These are phyloP conservation scores for Lactuca sativa DNA, from an alignment of 129 eudicot genomes.

Conservation along the genomic window DNA sequence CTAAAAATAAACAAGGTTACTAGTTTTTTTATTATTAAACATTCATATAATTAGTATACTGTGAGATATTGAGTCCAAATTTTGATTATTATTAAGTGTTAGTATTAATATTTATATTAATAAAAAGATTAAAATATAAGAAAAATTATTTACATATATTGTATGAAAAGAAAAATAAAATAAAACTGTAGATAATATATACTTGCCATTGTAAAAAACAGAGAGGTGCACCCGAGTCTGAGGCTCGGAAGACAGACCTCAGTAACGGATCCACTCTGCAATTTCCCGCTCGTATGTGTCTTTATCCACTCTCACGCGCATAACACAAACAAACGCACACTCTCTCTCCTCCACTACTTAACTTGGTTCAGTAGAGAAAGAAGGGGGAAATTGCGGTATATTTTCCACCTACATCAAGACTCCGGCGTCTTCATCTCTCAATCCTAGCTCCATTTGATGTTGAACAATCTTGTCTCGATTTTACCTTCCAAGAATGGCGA, in stretches of 20 bases:
- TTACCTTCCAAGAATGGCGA: slow-evolving; percentile 29
- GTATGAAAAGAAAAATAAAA: background rate
- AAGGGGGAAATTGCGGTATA: slow-evolving; percentile 27
- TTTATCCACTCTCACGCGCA: slow-evolving; percentile 34
- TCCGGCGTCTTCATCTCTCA: background rate
- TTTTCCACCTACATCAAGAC: slow-evolving; percentile 18
- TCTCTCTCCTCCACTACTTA: slow-evolving; percentile 11
- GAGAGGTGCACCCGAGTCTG: slow-evolving; percentile 8
- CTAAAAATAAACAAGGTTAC: too few species aligned
- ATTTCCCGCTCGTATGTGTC: slow-evolving; percentile 43
- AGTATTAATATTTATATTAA: too few species aligned
- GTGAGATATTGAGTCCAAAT: background rate
- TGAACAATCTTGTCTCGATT: slow-evolving; percentile 11
- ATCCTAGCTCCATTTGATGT: slow-evolving; percentile 11
- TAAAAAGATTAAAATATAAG: background rate
- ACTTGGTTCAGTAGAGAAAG: slow-evolving; percentile 33
- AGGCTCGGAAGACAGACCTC: slow-evolving; percentile 41
- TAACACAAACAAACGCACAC: slow-evolving; percentile 3
- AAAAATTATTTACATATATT: background rate
- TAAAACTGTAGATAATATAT: background rate
- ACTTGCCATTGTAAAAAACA: too few species aligned
- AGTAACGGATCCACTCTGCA: slow-evolving; percentile 3
- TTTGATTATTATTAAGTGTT: too few species aligned
- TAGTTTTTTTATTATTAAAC: too few species aligned
- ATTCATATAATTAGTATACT: too few species aligned